phyloP scores from a whole-genome alignment of 129 eudicot genomes.

The Arctium lappa region DNA sequence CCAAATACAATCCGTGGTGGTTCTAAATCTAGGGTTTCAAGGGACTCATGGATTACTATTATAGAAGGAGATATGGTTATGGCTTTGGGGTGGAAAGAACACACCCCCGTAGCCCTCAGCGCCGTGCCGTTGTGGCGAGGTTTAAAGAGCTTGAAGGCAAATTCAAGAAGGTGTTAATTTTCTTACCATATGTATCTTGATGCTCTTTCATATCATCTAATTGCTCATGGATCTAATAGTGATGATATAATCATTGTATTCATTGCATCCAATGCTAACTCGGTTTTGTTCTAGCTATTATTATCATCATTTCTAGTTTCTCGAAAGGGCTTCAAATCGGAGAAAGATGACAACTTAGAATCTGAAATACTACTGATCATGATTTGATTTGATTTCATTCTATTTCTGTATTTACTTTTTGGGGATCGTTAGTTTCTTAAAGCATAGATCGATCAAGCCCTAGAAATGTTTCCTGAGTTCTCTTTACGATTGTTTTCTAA shows the following conservation, averaged over 20 bases:
- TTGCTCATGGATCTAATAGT: neutral
- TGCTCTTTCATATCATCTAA: neutral
- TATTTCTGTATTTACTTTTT: neutral
- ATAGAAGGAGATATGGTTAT: neutral
- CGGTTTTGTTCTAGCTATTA: neutral
- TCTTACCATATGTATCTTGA: neutral
- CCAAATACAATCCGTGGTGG: neutral
- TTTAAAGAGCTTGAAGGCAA: neutral
- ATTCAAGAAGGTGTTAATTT: neutral
- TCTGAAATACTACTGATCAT: neutral
- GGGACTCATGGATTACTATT: neutral
- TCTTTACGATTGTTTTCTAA: neutral
- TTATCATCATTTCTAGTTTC: neutral
- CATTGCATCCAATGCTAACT: neutral
- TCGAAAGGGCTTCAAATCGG: neutral
- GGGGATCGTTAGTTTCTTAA: neutral
- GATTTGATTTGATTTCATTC: neutral
- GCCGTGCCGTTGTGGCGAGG: neutral
- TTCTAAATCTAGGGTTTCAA: conserved; percentile 11
- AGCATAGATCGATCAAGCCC: neutral
- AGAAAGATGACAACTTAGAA: neutral
- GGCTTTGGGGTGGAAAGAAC: neutral
- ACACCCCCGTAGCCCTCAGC: neutral
- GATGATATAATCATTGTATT: neutral
- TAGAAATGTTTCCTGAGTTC: neutral